These are phyloP conservation scores for Chiua virens DNA, from an alignment of 768 basidiomycete species.

Conservation along the genomic window DNA sequence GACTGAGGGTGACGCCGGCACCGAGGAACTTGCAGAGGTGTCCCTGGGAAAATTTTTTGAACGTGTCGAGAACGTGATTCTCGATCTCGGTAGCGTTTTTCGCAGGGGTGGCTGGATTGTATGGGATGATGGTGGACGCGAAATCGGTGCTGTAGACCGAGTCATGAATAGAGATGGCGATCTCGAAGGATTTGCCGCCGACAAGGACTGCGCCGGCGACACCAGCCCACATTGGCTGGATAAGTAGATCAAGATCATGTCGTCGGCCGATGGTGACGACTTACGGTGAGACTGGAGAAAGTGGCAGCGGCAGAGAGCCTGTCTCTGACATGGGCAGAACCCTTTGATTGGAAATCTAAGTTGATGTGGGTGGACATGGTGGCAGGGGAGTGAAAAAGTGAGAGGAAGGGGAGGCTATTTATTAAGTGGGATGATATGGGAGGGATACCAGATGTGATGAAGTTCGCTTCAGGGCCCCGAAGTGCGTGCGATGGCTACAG, in stretches of 20 bases:
- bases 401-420: slow-evolving; percentile 34
- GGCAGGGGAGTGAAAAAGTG: slow-evolving; percentile 20
- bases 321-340: slow-evolving; percentile 62
- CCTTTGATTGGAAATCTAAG: slow-evolving; percentile 58
- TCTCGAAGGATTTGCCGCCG: slow-evolving; percentile 61
- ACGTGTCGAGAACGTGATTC: slow-evolving; percentile 56
- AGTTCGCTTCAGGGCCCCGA: slow-evolving; percentile 6
- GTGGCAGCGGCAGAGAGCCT: slow-evolving; percentile 69
- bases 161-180: slow-evolving; percentile 81
- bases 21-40: slow-evolving; percentile 88
- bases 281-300: slow-evolving; percentile 64
- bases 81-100: slow-evolving; percentile 64
- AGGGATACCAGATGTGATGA: slow-evolving; percentile 2
- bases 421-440: slow-evolving; percentile 25
- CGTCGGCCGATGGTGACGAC: slow-evolving; percentile 20
- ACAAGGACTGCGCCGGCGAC: slow-evolving; percentile 63
- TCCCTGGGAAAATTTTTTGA: slow-evolving; percentile 70
- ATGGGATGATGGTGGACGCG: slow-evolving; percentile 55
- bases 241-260: slow-evolving; percentile 14
- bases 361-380: slow-evolving; percentile 50
- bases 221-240: slow-evolving; percentile 87
- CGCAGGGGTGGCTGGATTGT: slow-evolving; percentile 48
- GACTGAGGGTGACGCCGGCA: slow-evolving; percentile 69
- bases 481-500: slow-evolving; percentile 4
- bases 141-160: slow-evolving; percentile 85